Evolutionary conservation across 345 rosid genomes (phyloP), one percentile per base, ranked within the genome.

Genomic region (Garcia nutans): DNA sequence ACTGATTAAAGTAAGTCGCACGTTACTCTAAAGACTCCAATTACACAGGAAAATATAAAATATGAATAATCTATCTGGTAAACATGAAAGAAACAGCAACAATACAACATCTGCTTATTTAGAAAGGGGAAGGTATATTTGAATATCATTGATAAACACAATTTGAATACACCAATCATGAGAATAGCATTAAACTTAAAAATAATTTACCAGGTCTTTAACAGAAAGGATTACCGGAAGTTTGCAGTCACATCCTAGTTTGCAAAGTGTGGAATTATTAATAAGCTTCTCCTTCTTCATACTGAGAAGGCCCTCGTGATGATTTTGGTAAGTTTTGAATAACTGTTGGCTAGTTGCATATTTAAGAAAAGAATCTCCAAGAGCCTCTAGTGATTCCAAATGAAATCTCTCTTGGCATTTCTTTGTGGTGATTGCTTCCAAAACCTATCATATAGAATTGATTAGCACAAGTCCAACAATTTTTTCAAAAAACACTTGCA

Each of bases 301-400:
- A 82, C 93, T 96, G 12, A 93, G 91, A 81, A 92, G 87, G 76
- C 99, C 99, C 73, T 90, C 98, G 13, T 96, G 97, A 66, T 81
- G 78, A 82, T 73, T 84, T 70, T 73, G 84, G 76, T 80, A 56
- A 0, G 78, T 71, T 74, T 87, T 88, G 63, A 93, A 96, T 26
- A 96, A 85, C 20, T 96, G 91, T 77, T 90, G 91, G 80, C 96
- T 79, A 52, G 77, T 87, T 47, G 93, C 94, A 78, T 93, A 96
- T 77, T 96, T 96, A 9, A 96, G 88, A 76, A 96, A 93, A 57
- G 98, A 92, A 78, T 96, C 99, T 2, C 99, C 99, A 20, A 96
- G 93, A 44, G 98, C 91, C 86, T 92, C 98, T 24, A 96, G 82
- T 54, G 97, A 90, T 81, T 96, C 98, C 83, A 96, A 81, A 85